Evolutionary conservation across 2,329 filamentous ascomycete genomes (phyloP).

Genomic region (Colletotrichum brevisporum): DNA sequence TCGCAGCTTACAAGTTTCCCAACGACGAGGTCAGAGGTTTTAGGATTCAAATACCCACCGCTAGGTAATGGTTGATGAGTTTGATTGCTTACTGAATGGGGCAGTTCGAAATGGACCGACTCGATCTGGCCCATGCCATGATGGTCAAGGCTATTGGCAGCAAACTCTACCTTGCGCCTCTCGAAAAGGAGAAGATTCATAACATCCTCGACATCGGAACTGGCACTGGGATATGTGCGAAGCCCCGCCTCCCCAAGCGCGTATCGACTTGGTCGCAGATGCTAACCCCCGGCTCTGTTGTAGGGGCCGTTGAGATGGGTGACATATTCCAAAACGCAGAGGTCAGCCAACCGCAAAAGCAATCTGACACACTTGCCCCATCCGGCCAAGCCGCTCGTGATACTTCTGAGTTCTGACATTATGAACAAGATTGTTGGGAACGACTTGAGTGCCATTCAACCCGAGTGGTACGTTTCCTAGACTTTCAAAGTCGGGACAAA

Average conservation of each 20-base stretch:
- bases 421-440: conserved; percentile 45
- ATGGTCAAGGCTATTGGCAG: conserved; percentile 47
- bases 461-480: conserved; percentile 42
- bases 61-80: conserved; percentile 16
- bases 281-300: neutral
- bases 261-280: neutral
- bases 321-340: conserved; percentile 48
- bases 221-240: conserved; percentile 56
- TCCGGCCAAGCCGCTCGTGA: too few species aligned
- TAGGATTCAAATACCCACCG: neutral
- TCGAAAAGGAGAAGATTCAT: conserved; percentile 47
- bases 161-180: conserved; percentile 47
- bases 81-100: too few species aligned
- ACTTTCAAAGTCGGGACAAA: too few species aligned
- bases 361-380: too few species aligned
- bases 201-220: conserved; percentile 59
- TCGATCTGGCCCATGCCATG: conserved; percentile 54
- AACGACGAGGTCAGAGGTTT: conserved; percentile 42
- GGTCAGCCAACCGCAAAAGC: conserved; percentile 27
- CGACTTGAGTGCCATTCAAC: conserved; percentile 50
- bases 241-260: neutral
- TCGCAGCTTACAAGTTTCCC: conserved; percentile 41
- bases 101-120: conserved; percentile 49
- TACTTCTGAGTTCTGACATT: neutral
- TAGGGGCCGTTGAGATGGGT: conserved; percentile 55